phyloP scores from a whole-genome alignment of 257 asterid genomes.

The Gentiana macrophylla region DNA sequence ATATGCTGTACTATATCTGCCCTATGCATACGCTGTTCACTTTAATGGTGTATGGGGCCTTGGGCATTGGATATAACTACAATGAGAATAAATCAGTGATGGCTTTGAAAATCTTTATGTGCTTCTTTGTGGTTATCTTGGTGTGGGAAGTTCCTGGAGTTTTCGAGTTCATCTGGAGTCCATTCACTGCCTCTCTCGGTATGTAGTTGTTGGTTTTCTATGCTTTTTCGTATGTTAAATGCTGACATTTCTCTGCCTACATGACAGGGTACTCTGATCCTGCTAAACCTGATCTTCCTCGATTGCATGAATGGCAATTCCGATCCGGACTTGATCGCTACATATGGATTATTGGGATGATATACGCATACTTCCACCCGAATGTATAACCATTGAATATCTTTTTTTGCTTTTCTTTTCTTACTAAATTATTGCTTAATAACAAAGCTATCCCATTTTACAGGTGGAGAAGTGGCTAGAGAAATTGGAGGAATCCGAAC shows the following conservation, averaged over 20 bases:
- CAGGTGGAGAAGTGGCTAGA: conserved; percentile 98
- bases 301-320: conserved; percentile 92
- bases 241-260: conserved; percentile 14
- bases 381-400: conserved; percentile 32
- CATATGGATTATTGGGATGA: conserved; percentile 84
- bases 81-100: conserved; percentile 83
- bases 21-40: conserved; percentile 99
- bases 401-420: background rate
- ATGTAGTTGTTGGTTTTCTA: conserved; percentile 11
- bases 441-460: conserved; percentile 10
- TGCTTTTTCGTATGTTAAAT: background rate
- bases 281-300: conserved; percentile 83
- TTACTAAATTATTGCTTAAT: conserved; percentile 2
- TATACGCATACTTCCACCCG: conserved; percentile 77
- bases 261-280: conserved; percentile 81
- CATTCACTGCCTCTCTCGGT: conserved; percentile 70
- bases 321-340: conserved; percentile 91
- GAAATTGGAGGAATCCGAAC: conserved; percentile 80
- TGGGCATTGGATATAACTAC: conserved; percentile 86
- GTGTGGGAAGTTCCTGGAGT: conserved; percentile 98
- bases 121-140: conserved; percentile 80
- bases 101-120: conserved; percentile 51
- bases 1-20: conserved; percentile 90
- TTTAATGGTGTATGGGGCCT: conserved; percentile 95
- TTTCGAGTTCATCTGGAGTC: conserved; percentile 76